phyloP scores from a whole-genome alignment of 495 filamentous ascomycete genomes.

The Chaetomium tenue region DNA sequence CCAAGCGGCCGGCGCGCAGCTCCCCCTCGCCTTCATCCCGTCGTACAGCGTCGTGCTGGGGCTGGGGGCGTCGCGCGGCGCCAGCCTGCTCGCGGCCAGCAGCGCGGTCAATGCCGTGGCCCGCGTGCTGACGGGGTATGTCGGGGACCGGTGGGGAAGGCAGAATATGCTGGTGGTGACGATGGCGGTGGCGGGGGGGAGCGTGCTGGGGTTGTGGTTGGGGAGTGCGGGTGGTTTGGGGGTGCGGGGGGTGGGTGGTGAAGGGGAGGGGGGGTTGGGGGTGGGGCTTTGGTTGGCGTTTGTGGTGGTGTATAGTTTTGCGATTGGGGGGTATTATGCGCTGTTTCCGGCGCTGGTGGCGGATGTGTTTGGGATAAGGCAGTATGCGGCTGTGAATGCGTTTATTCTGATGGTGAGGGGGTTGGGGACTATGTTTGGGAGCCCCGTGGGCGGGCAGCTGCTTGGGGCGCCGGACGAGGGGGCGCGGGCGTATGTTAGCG shows the following conservation, averaged over 20 bases:
- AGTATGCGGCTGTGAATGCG: constrained; percentile 58
- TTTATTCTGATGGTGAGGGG: constrained; percentile 59
- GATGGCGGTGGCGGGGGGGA: constrained; percentile 45
- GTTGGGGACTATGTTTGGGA: constrained; percentile 54
- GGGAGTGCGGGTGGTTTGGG: constrained; percentile 27
- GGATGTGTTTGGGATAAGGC: constrained; percentile 58
- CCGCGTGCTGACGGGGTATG: constrained; percentile 51
- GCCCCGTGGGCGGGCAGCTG: constrained; percentile 49
- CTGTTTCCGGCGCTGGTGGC: constrained; percentile 51
- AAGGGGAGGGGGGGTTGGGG: background rate
- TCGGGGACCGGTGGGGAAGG: constrained; percentile 50
- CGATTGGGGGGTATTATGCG: constrained; percentile 50
- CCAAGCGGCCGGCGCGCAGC: constrained; percentile 45
- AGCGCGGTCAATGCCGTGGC: constrained; percentile 57
- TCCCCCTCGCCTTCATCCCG: constrained; percentile 49
- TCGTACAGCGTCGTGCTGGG: constrained; percentile 47
- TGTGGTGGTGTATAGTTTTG: constrained; percentile 53
- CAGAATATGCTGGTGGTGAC: constrained; percentile 55
- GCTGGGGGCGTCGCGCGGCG: constrained; percentile 41
- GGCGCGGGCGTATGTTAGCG: constrained; percentile 25
- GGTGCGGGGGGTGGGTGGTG: no score
- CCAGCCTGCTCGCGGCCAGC: constrained; percentile 52
- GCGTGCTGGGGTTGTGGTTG: constrained; percentile 55
- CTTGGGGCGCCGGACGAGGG: constrained; percentile 34
- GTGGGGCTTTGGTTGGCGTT: constrained; percentile 51